Base-by-base conservation (phyloP, 2,329 filamentous ascomycete genomes). In the Metarhizium guizhouense region DNA sequence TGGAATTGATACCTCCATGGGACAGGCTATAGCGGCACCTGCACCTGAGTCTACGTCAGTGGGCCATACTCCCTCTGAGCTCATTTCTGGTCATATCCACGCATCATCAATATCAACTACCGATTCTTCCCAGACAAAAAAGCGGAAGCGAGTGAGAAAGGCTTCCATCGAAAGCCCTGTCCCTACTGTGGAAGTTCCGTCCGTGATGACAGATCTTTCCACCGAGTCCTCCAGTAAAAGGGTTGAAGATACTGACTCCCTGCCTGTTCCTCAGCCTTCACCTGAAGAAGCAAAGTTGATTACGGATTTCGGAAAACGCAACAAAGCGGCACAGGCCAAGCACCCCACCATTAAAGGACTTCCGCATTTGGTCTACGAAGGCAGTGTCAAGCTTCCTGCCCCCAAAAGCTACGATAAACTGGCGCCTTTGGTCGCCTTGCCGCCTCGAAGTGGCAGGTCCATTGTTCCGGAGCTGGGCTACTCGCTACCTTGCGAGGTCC, bases 371-470 rank as follows among this genome's bases (percentile, higher is more conserved):
- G 63, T 70, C 2, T 71, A 67, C 36, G 67, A 70, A 25, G 72
- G 68, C 2, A 69, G 64, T n/a, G 63, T 70, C n/a, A 75, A 73
- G 57, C 64, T 76, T 50, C 68, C 74, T 59, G 70, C 69, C 0
- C 72, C 73, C 5, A 76, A 76, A 59, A 74, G 71, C 54, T 75
- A 74, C 54, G 74, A 76, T 49, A 75, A 76, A 57, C 64, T 76
- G 40, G 66, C 71, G 1, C 74, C 74, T 6, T 62, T 76, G 30
- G 71, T 76, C 16, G 73, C 74, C 6, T 58, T 73, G 20, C 71
- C 74, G 7, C 63, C 73, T 14, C 68, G 67, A 45, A 74, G 67
- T 25, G 69, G 72, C 8, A 72, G 68, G 45, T 60, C 66, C 3
- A 68, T 75, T 53, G 64, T 76, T 2, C 70, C 72, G 1, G 71